Base-by-base conservation (phyloP, 768 basidiomycete species). In the Pulveroboletus ravenelii region DNA sequence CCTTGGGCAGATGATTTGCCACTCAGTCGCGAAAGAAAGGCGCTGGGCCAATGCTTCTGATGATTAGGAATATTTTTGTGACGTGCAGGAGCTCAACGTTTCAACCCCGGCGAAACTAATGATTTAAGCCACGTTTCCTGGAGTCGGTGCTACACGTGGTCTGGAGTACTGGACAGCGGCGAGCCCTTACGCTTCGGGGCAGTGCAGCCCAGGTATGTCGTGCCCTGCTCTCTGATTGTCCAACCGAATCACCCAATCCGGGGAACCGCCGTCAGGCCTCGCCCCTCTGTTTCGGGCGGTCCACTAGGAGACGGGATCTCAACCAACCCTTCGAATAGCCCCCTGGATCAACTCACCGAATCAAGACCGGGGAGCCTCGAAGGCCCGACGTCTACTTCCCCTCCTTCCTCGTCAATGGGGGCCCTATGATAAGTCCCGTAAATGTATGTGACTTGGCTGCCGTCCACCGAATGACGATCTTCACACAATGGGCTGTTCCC, bases 71-170 rank as follows among this genome's bases (percentile, higher is more conserved):
- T 12, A 31, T 9, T 27, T 27, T 27, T 27, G 30, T 31, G 30
- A 31, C 30, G 30, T 31, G 30, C 30, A 27, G 25, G n/a, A 27
- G 25, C 5, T 27, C 25, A 6, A 27, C 20, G 31, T 20, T 27
- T 40, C 41, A 9, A n/a, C 38, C 27, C 34, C 25, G 25, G 23
- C 23, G 55, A 43, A 31, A 43, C 23, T 23, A 35, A 32, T 17
- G n/a, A 40, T 15, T 10, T 10, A 31, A 18, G 47, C 46, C 56
- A 57, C 38, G 47, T 48, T 48, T 38, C 10, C 14, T 32, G 23
- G 2, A 14, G 35, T 30, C 18, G n/a, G 40, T 25, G 15, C 20
- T 9, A 25, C 55, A 58, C 46, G 55, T 48, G 56, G 38, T 3
- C 41, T 41, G 8, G 31, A 36, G 51, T 38, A 37, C 40, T 13